A percentile compares a stretch with the other conserved stretches of the same genome.
phyloP scores from a whole-genome alignment of 2,329 filamentous ascomycete genomes.

The Cercospora sp. region DNA sequence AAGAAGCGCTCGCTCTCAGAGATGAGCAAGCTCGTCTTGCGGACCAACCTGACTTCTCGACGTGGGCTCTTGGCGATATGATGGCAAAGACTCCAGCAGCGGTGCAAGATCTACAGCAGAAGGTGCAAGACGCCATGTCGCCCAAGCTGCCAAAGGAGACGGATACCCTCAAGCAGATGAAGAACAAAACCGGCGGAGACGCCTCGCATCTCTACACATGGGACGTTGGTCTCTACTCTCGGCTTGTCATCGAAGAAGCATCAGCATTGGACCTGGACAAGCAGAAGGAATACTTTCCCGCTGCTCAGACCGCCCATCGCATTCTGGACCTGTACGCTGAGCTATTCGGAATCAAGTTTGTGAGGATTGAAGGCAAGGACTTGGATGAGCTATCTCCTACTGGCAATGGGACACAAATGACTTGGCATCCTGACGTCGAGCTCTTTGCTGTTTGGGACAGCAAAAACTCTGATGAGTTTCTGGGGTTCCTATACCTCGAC shows the following conservation, averaged over 20 bases:
- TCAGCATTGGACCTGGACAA: constrained; percentile 75
- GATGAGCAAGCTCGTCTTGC: constrained; percentile 75
- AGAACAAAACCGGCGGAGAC: constrained; percentile 2
- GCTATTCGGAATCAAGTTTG: constrained; percentile 18
- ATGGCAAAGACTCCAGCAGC: constrained; percentile 74
- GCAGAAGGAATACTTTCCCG: constrained; percentile 43
- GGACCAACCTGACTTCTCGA: constrained; percentile 73
- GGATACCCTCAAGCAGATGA: constrained; percentile 5
- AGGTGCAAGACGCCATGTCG: neutral
- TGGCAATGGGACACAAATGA: constrained; percentile 20
- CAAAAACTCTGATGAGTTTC: neutral
- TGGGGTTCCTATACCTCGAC: constrained; percentile 23
- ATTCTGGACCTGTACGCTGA: constrained; percentile 19
- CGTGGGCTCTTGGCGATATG: constrained; percentile 71
- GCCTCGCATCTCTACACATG: neutral
- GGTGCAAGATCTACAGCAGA: constrained; percentile 64
- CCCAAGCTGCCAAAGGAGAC: neutral
- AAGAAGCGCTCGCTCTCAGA: constrained; percentile 68
- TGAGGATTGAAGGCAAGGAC: constrained; percentile 56
- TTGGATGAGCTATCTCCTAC: constrained; percentile 54
- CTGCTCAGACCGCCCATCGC: neutral
- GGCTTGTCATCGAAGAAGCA: constrained; percentile 71
- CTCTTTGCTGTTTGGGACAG: constrained; percentile 20
- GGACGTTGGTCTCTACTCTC: constrained; percentile 24
- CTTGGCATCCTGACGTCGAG: constrained; percentile 20